Conservation (phyloP, 257 asterid species). For the Rehmannia glutinosa region DNA sequence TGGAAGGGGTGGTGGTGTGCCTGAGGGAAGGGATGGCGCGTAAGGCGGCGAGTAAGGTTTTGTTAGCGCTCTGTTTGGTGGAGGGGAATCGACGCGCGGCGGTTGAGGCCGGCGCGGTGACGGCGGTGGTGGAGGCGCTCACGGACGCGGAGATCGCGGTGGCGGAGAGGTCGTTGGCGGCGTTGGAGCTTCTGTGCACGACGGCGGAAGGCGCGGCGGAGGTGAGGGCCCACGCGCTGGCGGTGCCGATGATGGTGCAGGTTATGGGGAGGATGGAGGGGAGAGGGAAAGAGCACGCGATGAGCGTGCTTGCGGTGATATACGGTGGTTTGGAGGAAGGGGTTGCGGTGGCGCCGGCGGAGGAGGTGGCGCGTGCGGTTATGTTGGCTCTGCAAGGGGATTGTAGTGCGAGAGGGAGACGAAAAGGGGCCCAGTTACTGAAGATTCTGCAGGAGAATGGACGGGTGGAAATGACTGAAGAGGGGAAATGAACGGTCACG, state of each 20-base stretch:
- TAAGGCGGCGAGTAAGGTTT: constrained; percentile 62
- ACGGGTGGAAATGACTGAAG: constrained; percentile 34
- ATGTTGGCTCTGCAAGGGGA: constrained; percentile 69
- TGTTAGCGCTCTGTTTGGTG: constrained; percentile 61
- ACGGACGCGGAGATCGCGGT: constrained; percentile 58
- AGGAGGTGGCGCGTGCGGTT: constrained; percentile 94
- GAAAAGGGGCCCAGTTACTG: constrained; percentile 84
- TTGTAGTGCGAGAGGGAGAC: constrained; percentile 64
- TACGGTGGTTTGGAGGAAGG: constrained; percentile 43
- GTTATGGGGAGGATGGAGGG: constrained; percentile 86
- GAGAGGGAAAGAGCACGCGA: constrained; percentile 73
- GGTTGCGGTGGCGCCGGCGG: constrained; percentile 54
- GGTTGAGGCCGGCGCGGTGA: constrained; percentile 67
- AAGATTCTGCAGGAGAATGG: constrained; percentile 57
- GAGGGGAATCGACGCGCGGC: constrained; percentile 61
- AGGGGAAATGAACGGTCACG: constrained; percentile 22
- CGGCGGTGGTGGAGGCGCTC: constrained; percentile 65
- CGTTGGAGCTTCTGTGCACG: constrained; percentile 71
- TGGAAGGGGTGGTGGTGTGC: constrained; percentile 50
- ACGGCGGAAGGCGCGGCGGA: constrained; percentile 73
- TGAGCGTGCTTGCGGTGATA: constrained; percentile 64
- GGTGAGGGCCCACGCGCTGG: constrained; percentile 65
- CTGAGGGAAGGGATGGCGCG: constrained; percentile 43
- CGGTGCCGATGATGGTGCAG: constrained; percentile 89
- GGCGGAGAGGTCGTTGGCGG: constrained; percentile 72